Percentiles rank a stretch among this genome's conserved stretches.
phyloP scores from a whole-genome alignment of 768 basidiomycete species.

The Agaricus sinodeliciosus region DNA sequence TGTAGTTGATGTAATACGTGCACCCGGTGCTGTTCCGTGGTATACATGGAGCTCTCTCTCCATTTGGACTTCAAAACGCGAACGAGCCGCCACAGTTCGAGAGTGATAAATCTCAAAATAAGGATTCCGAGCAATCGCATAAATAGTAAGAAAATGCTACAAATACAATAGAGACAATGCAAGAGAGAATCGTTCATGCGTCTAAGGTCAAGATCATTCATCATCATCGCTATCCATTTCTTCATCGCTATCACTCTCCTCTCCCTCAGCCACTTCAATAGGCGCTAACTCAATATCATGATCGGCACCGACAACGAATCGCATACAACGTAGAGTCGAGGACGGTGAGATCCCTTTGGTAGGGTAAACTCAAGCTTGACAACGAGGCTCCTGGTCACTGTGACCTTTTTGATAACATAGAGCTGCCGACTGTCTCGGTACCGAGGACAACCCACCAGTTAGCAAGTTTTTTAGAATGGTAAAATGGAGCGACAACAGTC shows the following conservation, averaged over 20 bases:
- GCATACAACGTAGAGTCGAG: slow-evolving; percentile 89
- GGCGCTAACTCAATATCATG: slow-evolving; percentile 82
- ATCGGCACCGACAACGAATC: slow-evolving; percentile 87
- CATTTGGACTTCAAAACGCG: too few relatives aligned
- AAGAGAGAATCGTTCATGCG: not conserved
- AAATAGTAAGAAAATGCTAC: not conserved
- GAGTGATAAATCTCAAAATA: too few relatives aligned
- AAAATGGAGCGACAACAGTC: slow-evolving; percentile 88
- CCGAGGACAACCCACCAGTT: slow-evolving; percentile 98
- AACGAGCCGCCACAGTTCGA: too few relatives aligned
- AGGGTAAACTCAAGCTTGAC: slow-evolving; percentile 89
- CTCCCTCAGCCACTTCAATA: slow-evolving; percentile 86
- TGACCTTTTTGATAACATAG: slow-evolving; percentile 83
- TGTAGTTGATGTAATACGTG: too few relatives aligned
- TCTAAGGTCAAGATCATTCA: not conserved
- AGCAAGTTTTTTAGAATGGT: slow-evolving; percentile 83
- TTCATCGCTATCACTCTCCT: slow-evolving; percentile 79
- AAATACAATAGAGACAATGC: not conserved
- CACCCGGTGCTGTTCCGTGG: too few relatives aligned
- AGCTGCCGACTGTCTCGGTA: slow-evolving; percentile 73
- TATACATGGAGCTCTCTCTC: too few relatives aligned
- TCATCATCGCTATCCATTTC: slow-evolving; percentile 55
- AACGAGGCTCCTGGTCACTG: slow-evolving; percentile 76
- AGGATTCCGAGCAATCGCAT: too few relatives aligned
- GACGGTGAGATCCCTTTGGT: slow-evolving; percentile 72